phyloP scores from a whole-genome alignment of 2,329 filamentous ascomycete genomes.

The Ophiostoma sp. region DNA sequence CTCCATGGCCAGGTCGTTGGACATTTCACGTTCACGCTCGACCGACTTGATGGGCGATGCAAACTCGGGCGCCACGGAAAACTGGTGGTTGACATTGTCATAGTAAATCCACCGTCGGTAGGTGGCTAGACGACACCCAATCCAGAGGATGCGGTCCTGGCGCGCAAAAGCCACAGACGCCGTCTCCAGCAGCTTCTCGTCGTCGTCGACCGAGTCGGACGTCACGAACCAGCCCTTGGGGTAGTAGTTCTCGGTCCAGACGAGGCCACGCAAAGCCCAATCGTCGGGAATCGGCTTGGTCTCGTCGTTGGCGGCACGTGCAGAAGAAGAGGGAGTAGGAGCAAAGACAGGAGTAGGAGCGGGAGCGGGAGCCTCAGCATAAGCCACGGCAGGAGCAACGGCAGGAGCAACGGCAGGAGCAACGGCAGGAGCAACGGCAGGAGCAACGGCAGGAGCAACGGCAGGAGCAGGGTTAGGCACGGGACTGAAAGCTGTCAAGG shows the following conservation, averaged over 20 bases:
- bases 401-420: not conserved
- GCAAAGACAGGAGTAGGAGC: not conserved
- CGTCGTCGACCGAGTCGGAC: constrained; percentile 56
- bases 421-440: not conserved
- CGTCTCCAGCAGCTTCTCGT: constrained; percentile 59
- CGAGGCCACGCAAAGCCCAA: constrained; percentile 57
- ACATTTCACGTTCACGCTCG: too few relatives aligned
- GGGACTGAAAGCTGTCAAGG: not conserved
- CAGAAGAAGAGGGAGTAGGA: not conserved
- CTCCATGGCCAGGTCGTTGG: not conserved
- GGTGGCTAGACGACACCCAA: constrained; percentile 46
- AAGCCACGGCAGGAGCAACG: not conserved
- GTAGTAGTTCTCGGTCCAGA: constrained; percentile 56
- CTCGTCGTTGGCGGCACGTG: constrained; percentile 37
- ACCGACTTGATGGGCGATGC: not conserved
- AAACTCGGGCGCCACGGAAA: constrained; percentile 33
- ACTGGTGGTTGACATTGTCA: constrained; percentile 35
- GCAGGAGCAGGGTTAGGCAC: not conserved
- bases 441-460: not conserved
- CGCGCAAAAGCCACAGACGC: constrained; percentile 54
- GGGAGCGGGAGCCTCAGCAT: not conserved
- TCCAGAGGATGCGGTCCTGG: constrained; percentile 54
- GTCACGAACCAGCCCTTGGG: constrained; percentile 52
- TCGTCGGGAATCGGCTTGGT: constrained; percentile 65
- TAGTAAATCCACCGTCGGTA: constrained; percentile 43